Evolutionary conservation across 805 yeast species (phyloP).

Genomic region (Ogataea sp.): DNA sequence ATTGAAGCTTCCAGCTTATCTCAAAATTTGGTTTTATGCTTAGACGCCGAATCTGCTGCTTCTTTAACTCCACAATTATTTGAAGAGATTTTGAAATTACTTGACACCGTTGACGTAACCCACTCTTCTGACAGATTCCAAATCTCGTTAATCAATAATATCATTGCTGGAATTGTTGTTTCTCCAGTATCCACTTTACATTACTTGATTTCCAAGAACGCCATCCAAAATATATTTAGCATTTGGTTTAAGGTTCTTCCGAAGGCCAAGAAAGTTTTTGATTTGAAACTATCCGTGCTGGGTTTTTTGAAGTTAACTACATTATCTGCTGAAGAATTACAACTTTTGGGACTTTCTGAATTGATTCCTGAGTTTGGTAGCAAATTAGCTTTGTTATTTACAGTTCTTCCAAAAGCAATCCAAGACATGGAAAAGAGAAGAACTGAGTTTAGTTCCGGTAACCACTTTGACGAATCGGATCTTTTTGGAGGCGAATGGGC

Average conservation of each 20-base stretch:
- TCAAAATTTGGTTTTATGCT: constrained; percentile 52
- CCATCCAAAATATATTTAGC: constrained; percentile 44
- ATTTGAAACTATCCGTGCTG: constrained; percentile 65
- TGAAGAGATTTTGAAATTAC: constrained; percentile 31
- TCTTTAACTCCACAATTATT: constrained; percentile 39
- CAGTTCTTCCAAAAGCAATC: constrained; percentile 65
- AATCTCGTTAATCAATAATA: constrained; percentile 48
- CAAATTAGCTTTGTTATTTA: constrained; percentile 43
- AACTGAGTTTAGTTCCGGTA: constrained; percentile 38
- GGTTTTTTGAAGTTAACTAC: constrained; percentile 50
- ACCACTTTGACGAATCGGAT: constrained; percentile 11
- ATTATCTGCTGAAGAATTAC: constrained; percentile 16
- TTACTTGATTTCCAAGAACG: constrained; percentile 35
- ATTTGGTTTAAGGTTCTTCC: constrained; percentile 59
- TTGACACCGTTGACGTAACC: constrained; percentile 24
- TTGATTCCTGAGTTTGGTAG: constrained; percentile 42
- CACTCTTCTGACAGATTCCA: constrained; percentile 26
- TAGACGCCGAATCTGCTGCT: constrained; percentile 36
- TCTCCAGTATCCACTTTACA: constrained; percentile 47
- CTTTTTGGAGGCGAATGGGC: constrained; percentile 18
- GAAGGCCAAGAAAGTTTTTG: constrained; percentile 62
- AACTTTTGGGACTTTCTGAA: constrained; percentile 18
- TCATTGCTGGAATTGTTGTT: constrained; percentile 57
- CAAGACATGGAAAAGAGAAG: constrained; percentile 55
- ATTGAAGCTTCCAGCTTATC: constrained; percentile 53